phyloP scores from a whole-genome alignment of 495 filamentous ascomycete species.

The Trichoderma gamsii region DNA sequence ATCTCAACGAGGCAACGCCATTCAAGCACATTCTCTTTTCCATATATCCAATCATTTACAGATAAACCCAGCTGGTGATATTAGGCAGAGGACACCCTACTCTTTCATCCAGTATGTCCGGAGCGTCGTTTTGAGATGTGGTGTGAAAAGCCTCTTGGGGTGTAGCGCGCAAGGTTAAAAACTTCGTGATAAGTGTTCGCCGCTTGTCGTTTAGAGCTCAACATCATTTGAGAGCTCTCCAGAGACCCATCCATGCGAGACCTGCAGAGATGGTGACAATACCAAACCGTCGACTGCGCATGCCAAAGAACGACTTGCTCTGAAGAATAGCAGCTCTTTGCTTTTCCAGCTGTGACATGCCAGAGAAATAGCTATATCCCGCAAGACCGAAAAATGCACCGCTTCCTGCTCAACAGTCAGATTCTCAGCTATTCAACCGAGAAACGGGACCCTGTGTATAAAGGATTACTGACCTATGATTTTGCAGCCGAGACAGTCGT shows the following conservation, averaged over 20 bases:
- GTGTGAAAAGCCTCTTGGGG: too few relatives aligned
- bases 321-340: constrained; percentile 63
- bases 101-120: background rate
- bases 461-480: constrained; percentile 51
- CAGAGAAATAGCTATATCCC: constrained; percentile 78
- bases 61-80: background rate
- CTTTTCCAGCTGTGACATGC: constrained; percentile 64
- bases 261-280: constrained; percentile 65
- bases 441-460: background rate
- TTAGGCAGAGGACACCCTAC: background rate
- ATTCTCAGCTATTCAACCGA: background rate
- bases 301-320: constrained; percentile 68
- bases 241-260: constrained; percentile 62
- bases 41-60: background rate
- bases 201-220: too few relatives aligned
- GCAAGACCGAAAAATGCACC: constrained; percentile 86
- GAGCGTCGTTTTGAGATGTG: too few relatives aligned
- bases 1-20: background rate
- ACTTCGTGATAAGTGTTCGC: too few relatives aligned
- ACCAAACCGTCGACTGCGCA: constrained; percentile 62
- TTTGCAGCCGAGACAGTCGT: constrained; percentile 65
- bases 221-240: constrained; percentile 32
- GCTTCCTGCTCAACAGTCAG: constrained; percentile 49
- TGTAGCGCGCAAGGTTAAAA: background rate
- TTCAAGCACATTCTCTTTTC: background rate